Evolutionary conservation across 2,329 filamentous ascomycete species (phyloP).

Genomic region (Bipolaris sorokiniana): DNA sequence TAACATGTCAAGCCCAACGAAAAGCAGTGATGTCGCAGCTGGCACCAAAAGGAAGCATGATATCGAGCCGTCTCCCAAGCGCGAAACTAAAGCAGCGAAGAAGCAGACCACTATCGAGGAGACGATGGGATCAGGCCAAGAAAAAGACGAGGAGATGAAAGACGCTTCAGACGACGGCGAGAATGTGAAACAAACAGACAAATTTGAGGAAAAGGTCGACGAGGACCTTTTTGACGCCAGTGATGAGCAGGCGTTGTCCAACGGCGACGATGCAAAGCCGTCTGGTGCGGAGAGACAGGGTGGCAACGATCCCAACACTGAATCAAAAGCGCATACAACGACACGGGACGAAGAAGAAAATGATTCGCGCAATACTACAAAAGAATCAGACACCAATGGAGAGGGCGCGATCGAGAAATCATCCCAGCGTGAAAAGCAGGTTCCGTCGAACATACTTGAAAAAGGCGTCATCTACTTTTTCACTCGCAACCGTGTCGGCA

Average conservation of each 20-base stretch:
- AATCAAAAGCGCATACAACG: conserved; percentile 11
- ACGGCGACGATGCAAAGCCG: conserved; percentile 28
- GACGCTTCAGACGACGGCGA: conserved; percentile 22
- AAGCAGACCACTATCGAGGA: conserved; percentile 63
- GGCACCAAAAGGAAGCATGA: conserved; percentile 52
- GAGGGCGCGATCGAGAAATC: conserved; percentile 55
- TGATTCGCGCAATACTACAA: conserved; percentile 19
- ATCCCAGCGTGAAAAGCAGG: conserved; percentile 56
- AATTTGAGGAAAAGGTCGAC: conserved; percentile 16
- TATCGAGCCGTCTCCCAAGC: conserved; percentile 48
- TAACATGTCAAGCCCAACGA: conserved; percentile 27
- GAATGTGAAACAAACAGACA: conserved; percentile 13
- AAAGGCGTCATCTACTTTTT: conserved; percentile 94
- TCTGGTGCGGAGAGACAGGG: no score
- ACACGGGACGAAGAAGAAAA: conserved; percentile 4
- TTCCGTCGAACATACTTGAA: conserved; percentile 73
- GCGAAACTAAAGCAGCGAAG: conserved; percentile 51
- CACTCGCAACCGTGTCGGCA: conserved; percentile 75
- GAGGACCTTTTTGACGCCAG: conserved; percentile 3
- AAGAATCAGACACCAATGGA: conserved; percentile 33
- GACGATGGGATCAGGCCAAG: conserved; percentile 52
- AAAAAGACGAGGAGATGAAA: conserved; percentile 36
- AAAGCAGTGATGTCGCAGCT: conserved; percentile 39
- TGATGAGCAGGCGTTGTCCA: conserved; percentile 24
- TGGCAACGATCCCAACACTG: background rate